Base-by-base conservation (phyloP, 2,329 filamentous ascomycete species). In the Penicillium sp. region DNA sequence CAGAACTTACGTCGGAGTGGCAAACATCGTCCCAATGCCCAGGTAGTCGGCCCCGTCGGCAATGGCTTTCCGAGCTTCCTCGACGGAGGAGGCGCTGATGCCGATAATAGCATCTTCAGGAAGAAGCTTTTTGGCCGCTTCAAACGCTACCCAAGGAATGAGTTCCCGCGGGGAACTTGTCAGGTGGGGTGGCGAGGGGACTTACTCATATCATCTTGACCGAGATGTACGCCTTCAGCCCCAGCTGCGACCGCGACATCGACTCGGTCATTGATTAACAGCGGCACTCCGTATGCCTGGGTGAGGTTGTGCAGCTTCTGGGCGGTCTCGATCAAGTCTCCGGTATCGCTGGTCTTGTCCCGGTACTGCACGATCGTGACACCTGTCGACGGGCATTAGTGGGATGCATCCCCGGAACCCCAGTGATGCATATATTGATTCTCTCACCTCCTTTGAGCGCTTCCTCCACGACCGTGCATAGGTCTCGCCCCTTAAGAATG, bases 161-260 rank as follows among this genome's bases (percentile, higher is more conserved):
- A 33, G 20, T 44, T 6, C 43, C 15, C 20, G 29, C 16, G 33
- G 27, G 26, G 10, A 26, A 28, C 14, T 19, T 13, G 31, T 6
- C 25, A n/a, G 25, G 11, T 15, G 36, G 27, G n/a, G 25, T 31
- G 33, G 17, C 23, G 15, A 26, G 23, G 13, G 5, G 16, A 65
- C 75, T 51, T 65, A 86, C 84, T 75, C 74, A 95, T 83, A 64
- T 97, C 91, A 76, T 96, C 90, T 70, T 97, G 91, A 5, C 93
- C 93, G 34, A 97, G 79, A 64, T 97, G 93, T 7, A 95, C 88
- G 31, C 93, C 93, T 69, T 96, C 91, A 41, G 87, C 93, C 9
- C 82, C 86, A 29, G 90, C 78, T 10, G 88, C 89, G 13, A 88
- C 75, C 7, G 89, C 90, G 17, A 97, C 87, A 62, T 95, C 90